A percentile compares a stretch with the other conserved stretches of the same genome.
Conservation (phyloP, 78 protist species). For the Dictyostelium brefeldianum region DNA sequence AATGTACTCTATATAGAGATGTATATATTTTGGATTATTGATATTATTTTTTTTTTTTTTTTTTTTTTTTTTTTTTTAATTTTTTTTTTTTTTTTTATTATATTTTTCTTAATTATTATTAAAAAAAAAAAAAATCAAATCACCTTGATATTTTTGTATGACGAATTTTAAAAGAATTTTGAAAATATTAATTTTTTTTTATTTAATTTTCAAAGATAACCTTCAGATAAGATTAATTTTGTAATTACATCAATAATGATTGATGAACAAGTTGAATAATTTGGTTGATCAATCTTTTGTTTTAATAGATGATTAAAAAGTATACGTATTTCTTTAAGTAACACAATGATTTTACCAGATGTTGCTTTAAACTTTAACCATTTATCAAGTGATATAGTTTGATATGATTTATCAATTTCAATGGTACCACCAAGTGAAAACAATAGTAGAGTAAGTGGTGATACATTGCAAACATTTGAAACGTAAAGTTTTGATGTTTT, state of each 20-base stretch:
- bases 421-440: constrained; percentile 87
- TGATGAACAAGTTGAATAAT: constrained; percentile 28
- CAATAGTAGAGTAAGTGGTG: constrained; percentile 85
- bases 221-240: constrained; percentile 58
- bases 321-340: constrained; percentile 51
- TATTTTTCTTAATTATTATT: too few species aligned
- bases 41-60: too few species aligned
- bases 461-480: constrained; percentile 74
- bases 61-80: too few species aligned
- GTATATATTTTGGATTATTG: too few species aligned
- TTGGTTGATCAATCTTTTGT: constrained; percentile 60
- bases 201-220: constrained; percentile 28
- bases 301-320: constrained; percentile 43
- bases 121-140: too few species aligned
- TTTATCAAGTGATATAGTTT: constrained; percentile 57
- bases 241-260: constrained; percentile 63
- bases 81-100: too few species aligned
- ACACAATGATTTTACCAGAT: constrained; percentile 53
- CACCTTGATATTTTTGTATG: too few species aligned
- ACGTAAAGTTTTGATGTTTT: constrained; percentile 71
- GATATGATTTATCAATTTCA: constrained; percentile 23
- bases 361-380: constrained; percentile 80
- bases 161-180: too few species aligned
- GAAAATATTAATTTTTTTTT: too few species aligned
- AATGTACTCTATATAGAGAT: too few species aligned